Evolutionary conservation across 495 filamentous ascomycete species (phyloP).

Genomic region (Penicillium lagena): DNA sequence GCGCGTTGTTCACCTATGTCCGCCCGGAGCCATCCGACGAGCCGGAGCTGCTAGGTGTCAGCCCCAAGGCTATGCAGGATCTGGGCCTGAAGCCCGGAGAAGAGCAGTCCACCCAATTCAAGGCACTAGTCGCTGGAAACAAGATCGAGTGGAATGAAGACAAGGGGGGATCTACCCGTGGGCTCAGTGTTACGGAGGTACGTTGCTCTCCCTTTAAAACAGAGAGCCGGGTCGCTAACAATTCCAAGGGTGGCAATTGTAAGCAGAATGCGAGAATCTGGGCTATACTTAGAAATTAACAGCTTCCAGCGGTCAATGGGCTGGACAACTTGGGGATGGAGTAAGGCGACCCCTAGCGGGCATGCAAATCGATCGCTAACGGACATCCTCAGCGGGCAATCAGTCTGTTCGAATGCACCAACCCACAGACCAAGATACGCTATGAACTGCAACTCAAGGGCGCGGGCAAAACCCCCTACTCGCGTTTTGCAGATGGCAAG

Average conservation of each 20-base stretch:
- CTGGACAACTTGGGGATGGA: constrained; percentile 91
- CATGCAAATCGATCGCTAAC: neutral
- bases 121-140: constrained; percentile 71
- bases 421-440: constrained; percentile 59
- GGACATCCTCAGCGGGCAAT: constrained; percentile 59
- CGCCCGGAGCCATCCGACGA: constrained; percentile 64
- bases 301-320: constrained; percentile 66
- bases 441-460: constrained; percentile 95
- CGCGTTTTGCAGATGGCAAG: constrained; percentile 94
- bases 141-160: constrained; percentile 55
- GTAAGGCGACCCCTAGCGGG: constrained; percentile 15
- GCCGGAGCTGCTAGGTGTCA: constrained; percentile 75
- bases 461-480: constrained; percentile 88
- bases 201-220: constrained; percentile 1
- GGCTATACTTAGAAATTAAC: constrained; percentile 4
- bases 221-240: constrained; percentile 16
- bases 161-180: constrained; percentile 79
- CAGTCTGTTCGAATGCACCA: constrained; percentile 83
- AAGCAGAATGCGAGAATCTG: constrained; percentile 6
- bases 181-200: constrained; percentile 95
- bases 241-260: constrained; percentile 50
- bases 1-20: constrained; percentile 85
- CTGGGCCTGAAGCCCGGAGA: constrained; percentile 65
- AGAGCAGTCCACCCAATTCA: constrained; percentile 67
- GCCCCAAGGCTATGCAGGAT: constrained; percentile 67